phyloP scores from a whole-genome alignment of 176 grass and related monocot genomes.

The Themeda triandra region DNA sequence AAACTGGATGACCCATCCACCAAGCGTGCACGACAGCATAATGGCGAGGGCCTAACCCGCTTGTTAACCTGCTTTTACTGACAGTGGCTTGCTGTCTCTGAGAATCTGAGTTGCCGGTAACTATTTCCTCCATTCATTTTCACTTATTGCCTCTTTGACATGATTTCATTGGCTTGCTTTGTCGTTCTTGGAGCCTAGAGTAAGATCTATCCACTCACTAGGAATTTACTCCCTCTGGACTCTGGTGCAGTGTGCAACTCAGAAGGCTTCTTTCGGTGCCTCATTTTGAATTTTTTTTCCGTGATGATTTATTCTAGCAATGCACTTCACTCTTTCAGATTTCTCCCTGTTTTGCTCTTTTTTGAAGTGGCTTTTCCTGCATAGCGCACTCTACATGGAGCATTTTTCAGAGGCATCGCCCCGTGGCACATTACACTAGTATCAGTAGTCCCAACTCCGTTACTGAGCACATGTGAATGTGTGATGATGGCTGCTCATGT shows the following conservation, averaged over 20 bases:
- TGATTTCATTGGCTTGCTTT: background rate
- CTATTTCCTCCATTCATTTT: background rate
- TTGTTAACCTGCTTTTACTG: background rate
- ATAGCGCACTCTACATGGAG: no score
- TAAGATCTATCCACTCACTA: no score
- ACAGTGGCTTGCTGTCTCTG: background rate
- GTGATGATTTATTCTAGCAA: no score
- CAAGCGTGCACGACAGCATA: constrained; percentile 10
- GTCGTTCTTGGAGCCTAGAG: no score
- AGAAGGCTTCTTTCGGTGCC: no score
- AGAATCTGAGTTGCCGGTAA: background rate
- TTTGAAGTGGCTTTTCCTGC: no score
- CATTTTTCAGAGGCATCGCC: no score
- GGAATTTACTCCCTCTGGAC: no score
- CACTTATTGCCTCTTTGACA: background rate
- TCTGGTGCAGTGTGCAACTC: no score
- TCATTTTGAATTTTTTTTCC: no score
- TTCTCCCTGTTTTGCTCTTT: no score
- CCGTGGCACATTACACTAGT: background rate
- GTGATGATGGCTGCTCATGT: background rate
- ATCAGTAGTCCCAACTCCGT: background rate
- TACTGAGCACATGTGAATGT: background rate
- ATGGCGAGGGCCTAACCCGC: constrained; percentile 8
- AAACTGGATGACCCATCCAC: background rate
- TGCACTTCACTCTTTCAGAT: background rate